Conservation (phyloP, 1,139 yeast species). For the Saccharomyces hybrid region DNA sequence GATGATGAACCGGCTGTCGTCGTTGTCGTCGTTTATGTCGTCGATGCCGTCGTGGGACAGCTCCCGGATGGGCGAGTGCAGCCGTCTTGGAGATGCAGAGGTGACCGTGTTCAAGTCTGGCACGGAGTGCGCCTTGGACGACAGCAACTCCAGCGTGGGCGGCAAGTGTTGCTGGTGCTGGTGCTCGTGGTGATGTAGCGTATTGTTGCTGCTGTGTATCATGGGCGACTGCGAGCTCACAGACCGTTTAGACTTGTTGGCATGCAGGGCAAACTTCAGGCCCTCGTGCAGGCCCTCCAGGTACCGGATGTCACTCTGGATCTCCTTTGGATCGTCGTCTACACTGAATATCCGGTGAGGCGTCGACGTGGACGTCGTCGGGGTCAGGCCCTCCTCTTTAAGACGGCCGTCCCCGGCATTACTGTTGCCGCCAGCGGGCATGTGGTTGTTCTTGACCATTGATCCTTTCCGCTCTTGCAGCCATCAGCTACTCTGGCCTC, state of each 20-base stretch:
- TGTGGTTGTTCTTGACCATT: neutral
- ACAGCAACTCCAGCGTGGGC: neutral
- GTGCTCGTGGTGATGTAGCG: neutral
- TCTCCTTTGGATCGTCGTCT: conserved; percentile 66
- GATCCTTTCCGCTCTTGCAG: neutral
- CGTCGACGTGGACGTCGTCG: neutral
- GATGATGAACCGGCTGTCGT: conserved; percentile 23
- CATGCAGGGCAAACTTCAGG: conserved; percentile 37
- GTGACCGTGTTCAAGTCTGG: neutral
- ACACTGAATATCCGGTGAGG: conserved; percentile 48
- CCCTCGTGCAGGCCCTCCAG: conserved; percentile 71
- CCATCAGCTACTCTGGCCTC: neutral
- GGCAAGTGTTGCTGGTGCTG: neutral
- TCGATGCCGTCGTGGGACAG: conserved; percentile 9
- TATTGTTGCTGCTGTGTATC: neutral
- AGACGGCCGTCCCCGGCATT: conserved; percentile 5
- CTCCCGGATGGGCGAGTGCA: conserved; percentile 1
- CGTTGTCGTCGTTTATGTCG: conserved; percentile 26
- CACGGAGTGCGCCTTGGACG: conserved; percentile 1
- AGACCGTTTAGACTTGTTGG: conserved; percentile 18
- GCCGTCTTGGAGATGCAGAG: neutral
- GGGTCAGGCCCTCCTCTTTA: conserved; percentile 19
- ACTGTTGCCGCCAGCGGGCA: neutral
- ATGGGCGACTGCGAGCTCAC: conserved; percentile 7
- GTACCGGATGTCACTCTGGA: conserved; percentile 53